A percentile compares a stretch with the other conserved stretches of the same genome.
phyloP scores from a whole-genome alignment of 306 rosid genomes.

The Lupinus albus region DNA sequence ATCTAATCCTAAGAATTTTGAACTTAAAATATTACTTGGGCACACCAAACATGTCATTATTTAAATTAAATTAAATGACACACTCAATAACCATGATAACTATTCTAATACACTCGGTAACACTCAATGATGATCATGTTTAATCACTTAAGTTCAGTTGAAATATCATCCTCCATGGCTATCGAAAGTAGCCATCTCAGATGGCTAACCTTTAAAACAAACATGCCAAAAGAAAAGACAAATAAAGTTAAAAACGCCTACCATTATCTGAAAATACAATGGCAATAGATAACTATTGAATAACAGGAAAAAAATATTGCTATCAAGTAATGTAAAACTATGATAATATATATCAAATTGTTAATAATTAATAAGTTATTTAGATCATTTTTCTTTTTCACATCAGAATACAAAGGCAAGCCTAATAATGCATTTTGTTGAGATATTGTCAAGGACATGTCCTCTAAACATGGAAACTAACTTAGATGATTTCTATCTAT shows the following conservation, averaged over 20 bases:
- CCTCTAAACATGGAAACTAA: neutral
- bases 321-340: neutral
- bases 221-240: slow-evolving; percentile 8
- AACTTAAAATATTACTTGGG: slow-evolving; percentile 8
- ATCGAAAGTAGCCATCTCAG: no score
- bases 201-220: no score
- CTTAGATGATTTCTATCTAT: no score
- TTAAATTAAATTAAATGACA: no score
- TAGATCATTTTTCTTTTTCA: neutral
- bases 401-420: neutral
- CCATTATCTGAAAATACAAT: slow-evolving; percentile 8
- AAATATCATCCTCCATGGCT: slow-evolving; percentile 19
- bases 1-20: slow-evolving; percentile 11
- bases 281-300: neutral
- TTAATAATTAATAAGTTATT: neutral
- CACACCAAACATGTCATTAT: slow-evolving; percentile 18
- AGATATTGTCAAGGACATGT: neutral
- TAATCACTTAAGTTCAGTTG: neutral
- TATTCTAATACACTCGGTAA: neutral
- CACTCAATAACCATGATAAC: no score
- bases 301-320: neutral
- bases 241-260: neutral
- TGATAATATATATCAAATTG: slow-evolving; percentile 2
- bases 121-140: neutral
- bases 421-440: neutral